Evolutionary conservation across 1,139 yeast genomes (phyloP).

Genomic region (Zygoascus sp.): DNA sequence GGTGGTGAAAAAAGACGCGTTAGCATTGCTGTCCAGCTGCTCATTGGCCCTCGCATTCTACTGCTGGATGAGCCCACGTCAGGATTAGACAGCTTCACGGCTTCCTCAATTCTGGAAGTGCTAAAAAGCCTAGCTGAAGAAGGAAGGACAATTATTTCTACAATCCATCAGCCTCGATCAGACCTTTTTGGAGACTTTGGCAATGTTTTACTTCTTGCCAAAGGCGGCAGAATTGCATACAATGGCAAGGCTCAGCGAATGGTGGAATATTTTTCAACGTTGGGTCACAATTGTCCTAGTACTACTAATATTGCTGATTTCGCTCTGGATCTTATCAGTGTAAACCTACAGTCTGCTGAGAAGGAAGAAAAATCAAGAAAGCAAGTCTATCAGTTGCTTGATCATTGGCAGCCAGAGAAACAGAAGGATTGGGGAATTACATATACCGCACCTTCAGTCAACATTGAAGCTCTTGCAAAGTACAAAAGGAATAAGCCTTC

Average conservation of each 20-base stretch:
- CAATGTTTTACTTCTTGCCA: constrained; percentile 59
- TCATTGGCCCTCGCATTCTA: constrained; percentile 65
- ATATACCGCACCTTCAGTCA: not conserved
- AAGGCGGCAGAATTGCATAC: constrained; percentile 68
- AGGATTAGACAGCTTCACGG: constrained; percentile 78
- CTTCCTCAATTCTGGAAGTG: constrained; percentile 61
- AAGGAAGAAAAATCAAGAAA: constrained; percentile 38
- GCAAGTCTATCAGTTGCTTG: constrained; percentile 31
- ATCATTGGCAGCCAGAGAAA: constrained; percentile 25
- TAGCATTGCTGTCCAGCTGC: constrained; percentile 72
- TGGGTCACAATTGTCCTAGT: constrained; percentile 55
- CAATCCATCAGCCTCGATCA: constrained; percentile 81
- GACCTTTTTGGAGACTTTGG: constrained; percentile 62
- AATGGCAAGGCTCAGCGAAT: constrained; percentile 43
- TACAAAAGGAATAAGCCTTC: constrained; percentile 32
- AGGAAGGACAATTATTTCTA: constrained; percentile 68
- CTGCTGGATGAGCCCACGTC: constrained; percentile 86
- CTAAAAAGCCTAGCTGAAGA: constrained; percentile 54
- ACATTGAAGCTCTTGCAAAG: constrained; percentile 13
- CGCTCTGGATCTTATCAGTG: constrained; percentile 63
- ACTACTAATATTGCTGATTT: constrained; percentile 68
- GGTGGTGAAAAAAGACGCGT: constrained; percentile 87
- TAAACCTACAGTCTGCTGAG: constrained; percentile 36
- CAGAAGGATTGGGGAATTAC: not conserved
- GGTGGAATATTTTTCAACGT: constrained; percentile 41